phyloP scores from a whole-genome alignment of 2,329 filamentous ascomycete species.

The Arthrobotrys sinensis region DNA sequence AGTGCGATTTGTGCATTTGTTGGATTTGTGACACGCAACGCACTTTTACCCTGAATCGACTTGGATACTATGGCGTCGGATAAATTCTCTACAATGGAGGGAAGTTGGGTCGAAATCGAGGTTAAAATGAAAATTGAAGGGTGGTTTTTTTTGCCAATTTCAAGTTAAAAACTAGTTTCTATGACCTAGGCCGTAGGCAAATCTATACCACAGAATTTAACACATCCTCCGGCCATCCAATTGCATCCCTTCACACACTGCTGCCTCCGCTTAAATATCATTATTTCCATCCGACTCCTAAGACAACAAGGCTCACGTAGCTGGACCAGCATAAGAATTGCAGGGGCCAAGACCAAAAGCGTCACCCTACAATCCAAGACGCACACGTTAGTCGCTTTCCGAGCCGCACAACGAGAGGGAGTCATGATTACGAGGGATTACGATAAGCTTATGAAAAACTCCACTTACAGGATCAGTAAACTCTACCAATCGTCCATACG shows the following conservation, averaged over 20 bases:
- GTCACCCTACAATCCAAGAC: neutral
- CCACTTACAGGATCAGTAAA: constrained; percentile 15
- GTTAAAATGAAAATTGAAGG: too few species aligned
- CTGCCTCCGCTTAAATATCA: neutral
- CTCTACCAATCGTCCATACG: constrained; percentile 9
- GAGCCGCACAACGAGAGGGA: neutral
- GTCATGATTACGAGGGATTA: neutral
- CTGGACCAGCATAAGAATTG: constrained; percentile 1
- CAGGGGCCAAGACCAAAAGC: constrained; percentile 12
- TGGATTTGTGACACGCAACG: neutral
- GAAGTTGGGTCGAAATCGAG: too few species aligned
- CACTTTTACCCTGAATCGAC: neutral
- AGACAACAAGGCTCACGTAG: neutral
- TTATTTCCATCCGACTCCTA: neutral
- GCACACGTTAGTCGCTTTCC: neutral
- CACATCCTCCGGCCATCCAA: too few species aligned
- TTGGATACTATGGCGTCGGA: neutral
- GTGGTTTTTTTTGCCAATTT: too few species aligned
- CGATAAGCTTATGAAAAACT: neutral
- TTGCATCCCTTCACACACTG: too few species aligned
- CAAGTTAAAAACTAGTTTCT: too few species aligned
- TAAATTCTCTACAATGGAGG: too few species aligned
- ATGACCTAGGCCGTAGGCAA: too few species aligned
- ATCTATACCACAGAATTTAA: too few species aligned
- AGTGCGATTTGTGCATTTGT: neutral